Evolutionary conservation across 768 basidiomycete genomes (phyloP).

Genomic region (Boletus tylopilopsis): DNA sequence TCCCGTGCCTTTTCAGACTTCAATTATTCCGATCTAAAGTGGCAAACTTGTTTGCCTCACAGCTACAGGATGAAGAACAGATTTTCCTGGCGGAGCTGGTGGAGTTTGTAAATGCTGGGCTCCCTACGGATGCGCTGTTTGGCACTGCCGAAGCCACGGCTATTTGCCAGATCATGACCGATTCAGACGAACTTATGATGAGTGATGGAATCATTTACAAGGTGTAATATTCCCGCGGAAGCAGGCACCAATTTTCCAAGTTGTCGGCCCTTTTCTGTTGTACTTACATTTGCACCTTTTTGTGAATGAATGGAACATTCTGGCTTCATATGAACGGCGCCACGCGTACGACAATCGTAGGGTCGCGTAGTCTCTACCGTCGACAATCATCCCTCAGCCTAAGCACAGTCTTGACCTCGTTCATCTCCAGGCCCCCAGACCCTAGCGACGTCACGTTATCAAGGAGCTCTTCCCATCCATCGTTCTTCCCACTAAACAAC

Average conservation of each 20-base stretch:
- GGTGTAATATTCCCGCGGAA: slow-evolving; percentile 41
- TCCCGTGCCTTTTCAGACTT: slow-evolving; percentile 42
- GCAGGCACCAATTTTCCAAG: too few relatives aligned
- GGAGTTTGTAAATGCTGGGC: slow-evolving; percentile 71
- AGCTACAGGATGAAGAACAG: slow-evolving; percentile 72
- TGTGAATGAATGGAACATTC: too few relatives aligned
- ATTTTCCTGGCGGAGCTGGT: slow-evolving; percentile 68
- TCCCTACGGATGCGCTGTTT: slow-evolving; percentile 66
- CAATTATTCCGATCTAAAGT: slow-evolving; percentile 79
- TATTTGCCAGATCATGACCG: slow-evolving; percentile 72
- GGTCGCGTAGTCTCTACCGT: slow-evolving; percentile 7
- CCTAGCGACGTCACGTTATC: slow-evolving; percentile 50
- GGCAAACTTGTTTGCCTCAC: slow-evolving; percentile 64
- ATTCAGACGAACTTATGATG: slow-evolving; percentile 74
- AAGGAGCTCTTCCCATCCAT: slow-evolving; percentile 50
- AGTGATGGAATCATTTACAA: slow-evolving; percentile 86
- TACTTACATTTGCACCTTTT: too few relatives aligned
- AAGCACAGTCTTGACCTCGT: slow-evolving; percentile 58
- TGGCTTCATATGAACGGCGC: too few relatives aligned
- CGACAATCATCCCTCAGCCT: slow-evolving; percentile 41
- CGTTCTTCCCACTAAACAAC: slow-evolving; percentile 15
- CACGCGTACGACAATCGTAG: too few relatives aligned
- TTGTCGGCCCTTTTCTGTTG: too few relatives aligned
- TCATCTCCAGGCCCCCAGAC: slow-evolving; percentile 56
- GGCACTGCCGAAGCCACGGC: slow-evolving; percentile 76